A percentile compares a stretch with the other conserved stretches of the same genome.
These are phyloP conservation scores for Lenzites betulinus DNA, from an alignment of 768 basidiomycete genomes.

Conservation along the genomic window DNA sequence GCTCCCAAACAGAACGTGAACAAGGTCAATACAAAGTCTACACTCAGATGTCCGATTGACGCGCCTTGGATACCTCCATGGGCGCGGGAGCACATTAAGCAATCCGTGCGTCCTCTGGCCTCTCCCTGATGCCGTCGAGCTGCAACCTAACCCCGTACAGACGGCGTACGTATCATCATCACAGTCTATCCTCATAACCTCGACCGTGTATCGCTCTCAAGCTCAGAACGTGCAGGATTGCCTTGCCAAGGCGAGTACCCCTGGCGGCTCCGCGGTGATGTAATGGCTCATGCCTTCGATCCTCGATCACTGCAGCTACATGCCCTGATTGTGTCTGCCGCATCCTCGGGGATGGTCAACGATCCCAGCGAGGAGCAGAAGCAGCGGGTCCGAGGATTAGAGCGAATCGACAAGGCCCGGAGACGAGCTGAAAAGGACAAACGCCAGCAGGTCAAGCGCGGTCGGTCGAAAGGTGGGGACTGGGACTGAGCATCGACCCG, in stretches of 20 bases:
- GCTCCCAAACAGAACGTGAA: constrained; percentile 67
- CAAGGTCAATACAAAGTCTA: constrained; percentile 85
- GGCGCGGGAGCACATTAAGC: constrained; percentile 51
- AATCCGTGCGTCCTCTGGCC: constrained; percentile 43
- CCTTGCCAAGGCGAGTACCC: constrained; percentile 53
- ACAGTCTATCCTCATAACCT: constrained; percentile 67
- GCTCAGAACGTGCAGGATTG: constrained; percentile 75
- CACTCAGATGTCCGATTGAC: constrained; percentile 58
- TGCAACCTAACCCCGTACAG: constrained; percentile 38
- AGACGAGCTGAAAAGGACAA: constrained; percentile 53
- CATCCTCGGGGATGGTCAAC: constrained; percentile 49
- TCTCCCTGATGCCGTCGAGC: not conserved
- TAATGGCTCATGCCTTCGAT: constrained; percentile 2
- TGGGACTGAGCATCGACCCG: constrained; percentile 24
- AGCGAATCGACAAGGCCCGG: constrained; percentile 48
- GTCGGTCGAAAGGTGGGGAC: constrained; percentile 23
- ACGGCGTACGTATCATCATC: constrained; percentile 69
- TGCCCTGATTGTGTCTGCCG: constrained; percentile 47
- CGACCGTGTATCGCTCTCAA: constrained; percentile 73
- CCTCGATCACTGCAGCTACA: constrained; percentile 48
- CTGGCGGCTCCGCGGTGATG: constrained; percentile 12
- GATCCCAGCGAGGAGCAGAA: constrained; percentile 58
- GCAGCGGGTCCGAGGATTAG: constrained; percentile 50
- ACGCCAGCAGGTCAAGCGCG: constrained; percentile 51
- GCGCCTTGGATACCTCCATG: constrained; percentile 70